phyloP scores from a whole-genome alignment of 2,329 filamentous ascomycete species.

The Xylaria sp. region DNA sequence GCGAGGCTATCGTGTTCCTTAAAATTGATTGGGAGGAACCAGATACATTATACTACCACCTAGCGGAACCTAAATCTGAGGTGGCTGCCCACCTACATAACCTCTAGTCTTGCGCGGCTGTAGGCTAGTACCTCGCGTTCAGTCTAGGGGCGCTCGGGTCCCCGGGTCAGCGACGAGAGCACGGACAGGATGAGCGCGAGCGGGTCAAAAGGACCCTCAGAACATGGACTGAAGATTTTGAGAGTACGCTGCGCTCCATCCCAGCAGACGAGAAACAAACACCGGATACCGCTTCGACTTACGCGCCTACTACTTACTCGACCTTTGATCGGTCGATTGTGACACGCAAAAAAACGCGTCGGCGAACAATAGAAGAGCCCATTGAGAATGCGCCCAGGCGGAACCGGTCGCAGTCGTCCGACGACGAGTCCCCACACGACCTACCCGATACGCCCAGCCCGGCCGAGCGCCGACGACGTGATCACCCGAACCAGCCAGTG shows the following conservation, averaged over 20 bases:
- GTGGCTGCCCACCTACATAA: constrained; percentile 39
- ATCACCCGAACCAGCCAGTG: constrained; percentile 19
- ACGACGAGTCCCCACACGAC: constrained; percentile 32
- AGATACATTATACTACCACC: constrained; percentile 48
- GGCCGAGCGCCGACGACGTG: constrained; percentile 24
- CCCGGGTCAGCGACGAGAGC: background rate
- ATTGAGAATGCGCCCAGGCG: background rate
- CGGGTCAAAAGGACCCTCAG: background rate
- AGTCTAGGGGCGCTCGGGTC: background rate
- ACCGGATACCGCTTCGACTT: background rate
- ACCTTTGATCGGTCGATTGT: background rate
- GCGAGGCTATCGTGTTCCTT: constrained; percentile 59
- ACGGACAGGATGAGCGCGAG: background rate
- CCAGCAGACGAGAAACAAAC: background rate
- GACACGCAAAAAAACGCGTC: constrained; percentile 15
- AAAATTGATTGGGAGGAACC: constrained; percentile 49
- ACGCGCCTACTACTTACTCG: background rate
- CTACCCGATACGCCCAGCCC: constrained; percentile 31
- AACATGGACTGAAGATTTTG: background rate
- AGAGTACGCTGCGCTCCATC: background rate
- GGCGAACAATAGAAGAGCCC: background rate
- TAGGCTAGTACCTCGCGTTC: background rate
- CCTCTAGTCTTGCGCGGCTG: background rate
- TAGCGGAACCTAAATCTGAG: constrained; percentile 47
- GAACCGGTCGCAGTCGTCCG: constrained; percentile 25